Percentiles rank a stretch among this genome's conserved stretches.
Evolutionary conservation across 495 filamentous ascomycete species (phyloP).

Genomic region (Choiromyces venosus): DNA sequence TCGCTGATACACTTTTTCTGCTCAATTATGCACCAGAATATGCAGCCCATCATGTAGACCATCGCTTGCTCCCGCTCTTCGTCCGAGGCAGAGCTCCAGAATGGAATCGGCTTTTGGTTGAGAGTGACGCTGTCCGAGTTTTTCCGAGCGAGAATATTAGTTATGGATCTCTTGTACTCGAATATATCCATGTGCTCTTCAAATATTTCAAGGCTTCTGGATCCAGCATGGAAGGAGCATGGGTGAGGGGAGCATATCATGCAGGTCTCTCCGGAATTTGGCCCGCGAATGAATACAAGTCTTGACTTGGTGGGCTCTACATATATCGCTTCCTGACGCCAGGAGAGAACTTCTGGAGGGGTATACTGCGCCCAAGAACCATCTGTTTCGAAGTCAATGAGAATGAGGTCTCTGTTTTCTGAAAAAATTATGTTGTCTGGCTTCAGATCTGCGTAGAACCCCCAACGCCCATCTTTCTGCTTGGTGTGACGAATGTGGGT

Average conservation of each 20-base stretch:
- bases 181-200: not conserved
- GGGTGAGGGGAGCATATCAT: conserved; percentile 22
- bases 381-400: conserved; percentile 26
- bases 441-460: conserved; percentile 25
- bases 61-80: conserved; percentile 18
- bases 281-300: not conserved
- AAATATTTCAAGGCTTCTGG: not conserved
- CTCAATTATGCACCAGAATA: conserved; percentile 31
- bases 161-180: not conserved
- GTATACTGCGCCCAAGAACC: conserved; percentile 29
- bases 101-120: not conserved
- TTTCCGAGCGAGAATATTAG: not conserved
- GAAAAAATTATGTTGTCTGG: conserved; percentile 27
- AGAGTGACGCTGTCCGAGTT: conserved; percentile 14
- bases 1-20: conserved; percentile 13
- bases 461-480: not conserved
- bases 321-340: not conserved
- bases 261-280: conserved; percentile 5
- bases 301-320: not conserved
- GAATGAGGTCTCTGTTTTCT: not conserved
- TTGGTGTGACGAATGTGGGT: conserved; percentile 12
- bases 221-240: conserved; percentile 2
- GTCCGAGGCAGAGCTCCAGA: conserved; percentile 13
- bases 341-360: conserved; percentile 17
- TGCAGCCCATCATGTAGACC: conserved; percentile 31